A percentile compares a stretch with the other conserved stretches of the same genome.
Conservation (phyloP, 2,329 filamentous ascomycete genomes). For the Tolypocladium endophyticum region DNA sequence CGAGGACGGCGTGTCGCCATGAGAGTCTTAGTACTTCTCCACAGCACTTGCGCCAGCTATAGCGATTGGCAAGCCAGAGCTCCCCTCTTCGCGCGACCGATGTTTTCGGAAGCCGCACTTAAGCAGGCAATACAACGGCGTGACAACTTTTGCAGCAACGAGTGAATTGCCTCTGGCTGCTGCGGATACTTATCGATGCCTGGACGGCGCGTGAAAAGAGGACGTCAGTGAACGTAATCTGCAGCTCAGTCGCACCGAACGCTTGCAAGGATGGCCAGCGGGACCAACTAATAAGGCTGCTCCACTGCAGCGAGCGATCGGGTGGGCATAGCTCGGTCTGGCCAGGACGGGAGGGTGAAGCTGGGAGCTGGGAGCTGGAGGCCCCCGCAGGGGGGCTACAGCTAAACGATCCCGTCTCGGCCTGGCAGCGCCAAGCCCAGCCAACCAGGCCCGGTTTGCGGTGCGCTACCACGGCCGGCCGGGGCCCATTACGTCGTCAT, state of each 20-base stretch:
- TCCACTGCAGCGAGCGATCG: neutral
- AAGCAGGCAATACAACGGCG: neutral
- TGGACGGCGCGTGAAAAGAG: neutral
- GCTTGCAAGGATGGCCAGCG: neutral
- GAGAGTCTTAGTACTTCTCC: neutral
- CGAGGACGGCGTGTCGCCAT: neutral
- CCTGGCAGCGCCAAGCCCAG: neutral
- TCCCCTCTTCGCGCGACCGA: neutral
- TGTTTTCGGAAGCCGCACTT: neutral
- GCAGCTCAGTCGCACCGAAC: neutral
- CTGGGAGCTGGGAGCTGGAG: neutral
- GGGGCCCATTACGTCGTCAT: slow-evolving; percentile 5
- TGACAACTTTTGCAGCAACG: neutral
- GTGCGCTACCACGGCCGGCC: neutral
- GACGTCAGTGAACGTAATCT: neutral
- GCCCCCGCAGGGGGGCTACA: neutral
- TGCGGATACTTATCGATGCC: neutral
- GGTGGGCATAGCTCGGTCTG: neutral
- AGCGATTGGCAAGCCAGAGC: neutral
- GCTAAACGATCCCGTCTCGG: neutral
- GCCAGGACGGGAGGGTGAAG: neutral
- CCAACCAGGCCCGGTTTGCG: neutral
- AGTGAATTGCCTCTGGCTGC: neutral
- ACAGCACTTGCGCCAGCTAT: neutral
- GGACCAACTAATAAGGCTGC: neutral